Evolutionary conservation across 1,284 basidiomycete species (phyloP).

Genomic region (Moesziomyces antarcticus): DNA sequence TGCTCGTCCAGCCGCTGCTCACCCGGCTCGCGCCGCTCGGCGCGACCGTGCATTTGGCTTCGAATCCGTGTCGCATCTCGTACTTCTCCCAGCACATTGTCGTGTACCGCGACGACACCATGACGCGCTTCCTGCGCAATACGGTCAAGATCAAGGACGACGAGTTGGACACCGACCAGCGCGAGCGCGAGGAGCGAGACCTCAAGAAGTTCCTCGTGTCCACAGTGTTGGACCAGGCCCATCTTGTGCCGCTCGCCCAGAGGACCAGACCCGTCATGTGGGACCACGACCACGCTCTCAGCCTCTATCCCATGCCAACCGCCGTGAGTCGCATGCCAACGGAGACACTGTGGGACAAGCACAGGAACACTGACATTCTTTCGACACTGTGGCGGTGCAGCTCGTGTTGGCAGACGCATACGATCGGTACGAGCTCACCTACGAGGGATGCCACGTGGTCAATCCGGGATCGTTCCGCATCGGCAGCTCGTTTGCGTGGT

Average conservation of each 20-base stretch:
- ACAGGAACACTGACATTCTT: no score
- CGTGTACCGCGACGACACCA: conserved; percentile 89
- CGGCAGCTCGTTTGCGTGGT: conserved; percentile 64
- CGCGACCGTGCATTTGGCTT: conserved; percentile 73
- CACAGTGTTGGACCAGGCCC: conserved; percentile 67
- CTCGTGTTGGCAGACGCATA: conserved; percentile 96
- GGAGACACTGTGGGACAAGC: no score
- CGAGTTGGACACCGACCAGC: conserved; percentile 40
- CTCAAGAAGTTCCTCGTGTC: conserved; percentile 59
- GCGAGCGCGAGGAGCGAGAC: conserved; percentile 57
- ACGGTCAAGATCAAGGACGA: conserved; percentile 61
- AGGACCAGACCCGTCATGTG: conserved; percentile 84
- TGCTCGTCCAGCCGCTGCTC: conserved; percentile 73
- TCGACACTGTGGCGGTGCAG: no score
- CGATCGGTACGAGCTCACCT: conserved; percentile 94
- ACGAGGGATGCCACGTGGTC: conserved; percentile 98
- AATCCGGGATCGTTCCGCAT: conserved; percentile 79
- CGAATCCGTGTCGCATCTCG: conserved; percentile 92
- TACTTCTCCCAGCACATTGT: conserved; percentile 98
- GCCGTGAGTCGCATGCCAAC: no score
- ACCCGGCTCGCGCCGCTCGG: conserved; percentile 27
- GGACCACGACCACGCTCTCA: conserved; percentile 90
- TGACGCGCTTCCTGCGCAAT: conserved; percentile 93
- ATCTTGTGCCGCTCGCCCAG: conserved; percentile 84
- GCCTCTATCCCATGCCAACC: conserved; percentile 94